Evolutionary conservation across 768 basidiomycete genomes (phyloP).

Genomic region (Russula brevipes): DNA sequence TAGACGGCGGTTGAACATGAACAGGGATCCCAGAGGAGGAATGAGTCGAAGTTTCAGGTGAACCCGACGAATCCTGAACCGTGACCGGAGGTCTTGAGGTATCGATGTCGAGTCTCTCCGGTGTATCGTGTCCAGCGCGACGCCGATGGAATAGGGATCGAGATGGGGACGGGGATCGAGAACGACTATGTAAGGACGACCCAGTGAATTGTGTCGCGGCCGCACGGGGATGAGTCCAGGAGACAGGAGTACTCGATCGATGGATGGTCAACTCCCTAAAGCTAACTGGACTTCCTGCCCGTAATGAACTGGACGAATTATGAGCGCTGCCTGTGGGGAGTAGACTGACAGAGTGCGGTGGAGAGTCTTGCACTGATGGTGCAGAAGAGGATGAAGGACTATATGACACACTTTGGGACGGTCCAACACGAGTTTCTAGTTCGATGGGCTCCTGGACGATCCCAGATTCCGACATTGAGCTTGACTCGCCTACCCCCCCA

Average conservation of each 20-base stretch:
- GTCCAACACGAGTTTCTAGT: background rate
- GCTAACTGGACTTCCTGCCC: background rate
- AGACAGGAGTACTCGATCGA: background rate
- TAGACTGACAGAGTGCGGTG: background rate
- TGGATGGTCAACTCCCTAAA: background rate
- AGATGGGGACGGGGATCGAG: background rate
- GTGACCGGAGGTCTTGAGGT: background rate
- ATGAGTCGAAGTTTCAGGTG: background rate
- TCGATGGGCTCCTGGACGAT: background rate
- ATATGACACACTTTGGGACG: background rate
- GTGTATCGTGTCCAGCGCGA: background rate
- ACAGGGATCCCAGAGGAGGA: background rate
- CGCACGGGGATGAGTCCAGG: background rate
- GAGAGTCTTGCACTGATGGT: background rate
- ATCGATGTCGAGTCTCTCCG: background rate
- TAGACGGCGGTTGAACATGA: background rate
- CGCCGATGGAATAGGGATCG: background rate
- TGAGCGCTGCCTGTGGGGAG: background rate
- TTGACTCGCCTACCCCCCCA: background rate
- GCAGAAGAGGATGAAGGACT: background rate
- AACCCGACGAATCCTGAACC: background rate
- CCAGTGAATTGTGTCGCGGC: constrained; percentile 2
- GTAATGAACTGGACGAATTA: background rate
- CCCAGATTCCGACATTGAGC: background rate
- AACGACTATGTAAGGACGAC: background rate